Percentiles rank a stretch among this genome's conserved stretches.
Conservation (phyloP, 176 grass and related monocot genomes). For the sorghum (Sorghum bicolor) region Sorghum_bicolor_NCBIv3 NC_012875.2:45154001-45154500, state of each 20-base stretch:
- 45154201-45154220: constrained; percentile 90
- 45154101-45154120: constrained; percentile 77
- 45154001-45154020: no score
- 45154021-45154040: background rate
- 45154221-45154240: constrained; percentile 29
- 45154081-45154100: constrained; percentile 58
- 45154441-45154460: background rate
- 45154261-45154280: constrained; percentile 63
- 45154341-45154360: background rate
- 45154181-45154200: constrained; percentile 78
- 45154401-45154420: background rate
- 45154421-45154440: background rate
- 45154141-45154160: constrained; percentile 67
- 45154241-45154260: background rate
- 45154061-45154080: background rate
- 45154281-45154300: constrained; percentile 66
- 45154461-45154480: background rate
- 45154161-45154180: constrained; percentile 72
- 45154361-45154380: background rate
- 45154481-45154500: background rate
- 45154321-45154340: constrained; percentile 56
- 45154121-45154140: constrained; percentile 42
- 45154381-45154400: constrained; percentile 25
- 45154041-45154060: background rate
- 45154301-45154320: constrained; percentile 58